These are phyloP conservation scores for Trypanosoma congolense DNA, from an alignment of 208 protist species.

Conservation along the genomic window DNA sequence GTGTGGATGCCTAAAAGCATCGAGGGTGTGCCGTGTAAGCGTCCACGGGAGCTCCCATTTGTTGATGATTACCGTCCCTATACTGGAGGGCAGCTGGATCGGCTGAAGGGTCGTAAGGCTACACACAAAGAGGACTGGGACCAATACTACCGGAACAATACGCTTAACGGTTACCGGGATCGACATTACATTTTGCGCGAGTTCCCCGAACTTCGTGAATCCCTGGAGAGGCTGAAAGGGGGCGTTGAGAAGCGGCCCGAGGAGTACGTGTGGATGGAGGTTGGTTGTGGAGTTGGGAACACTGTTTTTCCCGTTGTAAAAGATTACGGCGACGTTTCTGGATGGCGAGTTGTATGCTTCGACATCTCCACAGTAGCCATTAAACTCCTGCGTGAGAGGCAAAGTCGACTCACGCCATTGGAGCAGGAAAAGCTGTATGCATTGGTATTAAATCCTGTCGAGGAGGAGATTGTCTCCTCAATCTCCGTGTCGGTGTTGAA, in stretches of 20 bases:
- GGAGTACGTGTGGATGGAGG: constrained; percentile 73
- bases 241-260: background rate
- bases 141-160: constrained; percentile 89
- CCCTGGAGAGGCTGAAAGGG: constrained; percentile 12
- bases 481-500: constrained; percentile 4
- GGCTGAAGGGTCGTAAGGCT: constrained; percentile 13
- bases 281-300: constrained; percentile 94
- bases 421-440: constrained; percentile 55
- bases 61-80: constrained; percentile 80
- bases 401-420: constrained; percentile 17
- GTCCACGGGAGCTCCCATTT: constrained; percentile 48
- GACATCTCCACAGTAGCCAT: constrained; percentile 91
- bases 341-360: constrained; percentile 76
- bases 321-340: constrained; percentile 59
- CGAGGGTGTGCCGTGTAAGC: constrained; percentile 3
- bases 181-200: constrained; percentile 87
- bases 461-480: constrained; percentile 37
- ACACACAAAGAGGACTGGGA: constrained; percentile 73
- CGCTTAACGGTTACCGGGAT: constrained; percentile 85
- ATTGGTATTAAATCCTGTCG: constrained; percentile 48
- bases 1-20: constrained; percentile 1
- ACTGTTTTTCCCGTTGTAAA: constrained; percentile 87
- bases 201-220: constrained; percentile 66
- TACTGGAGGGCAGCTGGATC: constrained; percentile 41
- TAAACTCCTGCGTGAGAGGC: constrained; percentile 57